Evolutionary conservation across 2,329 filamentous ascomycete genomes (phyloP).

Genomic region (Verticillium tricorpus): DNA sequence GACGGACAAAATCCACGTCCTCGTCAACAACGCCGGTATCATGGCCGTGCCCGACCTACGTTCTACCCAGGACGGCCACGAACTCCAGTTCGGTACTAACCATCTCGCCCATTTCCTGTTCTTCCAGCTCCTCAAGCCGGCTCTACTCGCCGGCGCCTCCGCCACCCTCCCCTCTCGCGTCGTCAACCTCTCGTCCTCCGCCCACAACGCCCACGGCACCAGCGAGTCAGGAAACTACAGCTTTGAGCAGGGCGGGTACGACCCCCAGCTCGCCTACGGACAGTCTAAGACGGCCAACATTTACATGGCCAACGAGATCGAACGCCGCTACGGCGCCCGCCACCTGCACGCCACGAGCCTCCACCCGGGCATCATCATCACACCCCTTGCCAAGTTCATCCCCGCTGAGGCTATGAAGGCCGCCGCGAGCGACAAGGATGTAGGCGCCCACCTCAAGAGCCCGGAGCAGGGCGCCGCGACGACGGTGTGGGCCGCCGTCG

Average conservation of each 20-base stretch:
- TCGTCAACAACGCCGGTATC: slow-evolving; percentile 41
- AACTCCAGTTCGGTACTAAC: slow-evolving; percentile 39
- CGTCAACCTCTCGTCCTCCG: slow-evolving; percentile 34
- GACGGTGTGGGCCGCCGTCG: slow-evolving; percentile 36
- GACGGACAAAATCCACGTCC: slow-evolving; percentile 29
- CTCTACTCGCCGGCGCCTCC: slow-evolving; percentile 28
- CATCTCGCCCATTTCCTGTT: slow-evolving; percentile 43
- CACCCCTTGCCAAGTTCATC: slow-evolving; percentile 1
- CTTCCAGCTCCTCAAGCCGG: slow-evolving; percentile 37
- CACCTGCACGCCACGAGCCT: slow-evolving; percentile 30
- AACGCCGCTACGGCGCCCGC: slow-evolving; percentile 39
- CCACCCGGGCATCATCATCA: slow-evolving; percentile 8
- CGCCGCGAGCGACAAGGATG: no score
- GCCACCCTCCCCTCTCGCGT: slow-evolving; percentile 35
- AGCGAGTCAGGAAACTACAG: slow-evolving; percentile 26
- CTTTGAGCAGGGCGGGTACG: slow-evolving; percentile 28
- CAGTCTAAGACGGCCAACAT: slow-evolving; percentile 34
- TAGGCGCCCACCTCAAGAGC: background rate
- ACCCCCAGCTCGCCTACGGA: slow-evolving; percentile 28
- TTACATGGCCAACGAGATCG: slow-evolving; percentile 45
- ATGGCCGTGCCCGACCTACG: slow-evolving; percentile 28
- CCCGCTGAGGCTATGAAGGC: background rate
- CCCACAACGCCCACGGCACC: slow-evolving; percentile 28
- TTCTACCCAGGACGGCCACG: slow-evolving; percentile 33
- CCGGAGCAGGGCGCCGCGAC: slow-evolving; percentile 44